Percentiles rank a stretch among this genome's conserved stretches.
Evolutionary conservation across 345 rosid genomes (phyloP).

Genomic region (Gossypium australe): DNA sequence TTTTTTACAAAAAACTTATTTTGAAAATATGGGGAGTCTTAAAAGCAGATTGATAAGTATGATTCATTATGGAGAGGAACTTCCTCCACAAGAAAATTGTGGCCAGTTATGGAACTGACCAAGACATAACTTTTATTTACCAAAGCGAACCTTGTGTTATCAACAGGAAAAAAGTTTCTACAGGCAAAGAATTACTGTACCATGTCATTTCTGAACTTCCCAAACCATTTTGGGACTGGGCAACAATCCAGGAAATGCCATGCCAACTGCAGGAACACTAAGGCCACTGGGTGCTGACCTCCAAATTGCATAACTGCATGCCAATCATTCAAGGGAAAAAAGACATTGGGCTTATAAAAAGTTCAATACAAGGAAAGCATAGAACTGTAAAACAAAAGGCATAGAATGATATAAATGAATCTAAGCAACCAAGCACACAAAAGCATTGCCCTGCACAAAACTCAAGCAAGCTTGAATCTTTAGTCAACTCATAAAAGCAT

Average conservation of each 20-base stretch:
- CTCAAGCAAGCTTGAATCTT: not conserved
- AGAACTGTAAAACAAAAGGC: not conserved
- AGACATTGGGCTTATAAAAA: not conserved
- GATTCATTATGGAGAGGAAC: not conserved
- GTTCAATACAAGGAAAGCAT: not conserved
- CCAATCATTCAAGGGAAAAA: slow-evolving; percentile 15
- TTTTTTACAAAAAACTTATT: not conserved
- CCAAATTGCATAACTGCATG: slow-evolving; percentile 82
- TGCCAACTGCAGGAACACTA: slow-evolving; percentile 88
- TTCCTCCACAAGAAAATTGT: not conserved
- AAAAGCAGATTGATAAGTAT: not conserved
- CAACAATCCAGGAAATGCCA: slow-evolving; percentile 95
- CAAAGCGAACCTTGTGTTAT: not conserved
- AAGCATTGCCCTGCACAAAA: not conserved
- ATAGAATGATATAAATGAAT: not conserved
- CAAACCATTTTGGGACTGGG: slow-evolving; percentile 70
- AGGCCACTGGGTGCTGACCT: slow-evolving; percentile 80
- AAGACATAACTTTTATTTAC: not conserved
- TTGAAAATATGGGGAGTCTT: not conserved
- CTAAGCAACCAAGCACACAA: not conserved
- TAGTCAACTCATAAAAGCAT: not conserved
- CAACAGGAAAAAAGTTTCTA: not conserved
- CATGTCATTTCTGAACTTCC: slow-evolving; percentile 96
- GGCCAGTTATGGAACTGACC: not conserved
- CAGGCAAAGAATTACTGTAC: slow-evolving; percentile 32